Evolutionary conservation across 2,329 filamentous ascomycete species (phyloP), one percentile per base, ranked within the genome.

Genomic region (Arthrinium phaeospermum): DNA sequence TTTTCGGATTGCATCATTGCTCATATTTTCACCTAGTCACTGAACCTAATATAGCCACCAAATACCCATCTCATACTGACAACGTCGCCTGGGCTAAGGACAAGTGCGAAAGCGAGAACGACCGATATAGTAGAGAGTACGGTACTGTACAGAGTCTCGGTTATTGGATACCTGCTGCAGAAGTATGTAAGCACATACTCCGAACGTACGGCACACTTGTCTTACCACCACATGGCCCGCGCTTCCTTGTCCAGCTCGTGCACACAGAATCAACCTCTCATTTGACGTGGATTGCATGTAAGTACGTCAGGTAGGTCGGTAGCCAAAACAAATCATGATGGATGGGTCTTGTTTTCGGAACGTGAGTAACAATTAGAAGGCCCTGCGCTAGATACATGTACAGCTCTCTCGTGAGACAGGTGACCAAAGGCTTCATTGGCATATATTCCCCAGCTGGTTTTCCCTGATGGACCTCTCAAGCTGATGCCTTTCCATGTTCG

Each of bases 331-430:
- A 4, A 57, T 2, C 34, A 41, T 41, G 30, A 22, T 22, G 57
- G 30, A 22, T 22, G 57, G 30, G 2, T 37, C n/a, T 64, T n/a
- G 57, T 64, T 64, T 64, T 41, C 34, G 12, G 30, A 34, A 49
- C 67, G 67, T 69, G 67, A 46, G 67, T 47, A 69, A 69, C 67
- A 69, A 69, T 69, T 69, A 69, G 45, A 69, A 49, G 67, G 45
- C 24, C 67, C 47, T 49, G 67, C 47, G 67, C 67, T 69, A 69
- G 67, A 49, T 46, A 47, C 67, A 69, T 69, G 67, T 69, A 69
- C 67, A 69, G 34, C 19, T 69, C 67, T 69, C 45, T 37, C 67
- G 7, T 19, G 45, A 37, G 45, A 46, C 45, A 49, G 67, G 67
- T 22, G 45, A 37, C 45, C 45, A 19, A 49, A 49, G 67, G 67